Evolutionary conservation across 2,329 filamentous ascomycete species (phyloP).

Genomic region (Fusarium euwallaceae): DNA sequence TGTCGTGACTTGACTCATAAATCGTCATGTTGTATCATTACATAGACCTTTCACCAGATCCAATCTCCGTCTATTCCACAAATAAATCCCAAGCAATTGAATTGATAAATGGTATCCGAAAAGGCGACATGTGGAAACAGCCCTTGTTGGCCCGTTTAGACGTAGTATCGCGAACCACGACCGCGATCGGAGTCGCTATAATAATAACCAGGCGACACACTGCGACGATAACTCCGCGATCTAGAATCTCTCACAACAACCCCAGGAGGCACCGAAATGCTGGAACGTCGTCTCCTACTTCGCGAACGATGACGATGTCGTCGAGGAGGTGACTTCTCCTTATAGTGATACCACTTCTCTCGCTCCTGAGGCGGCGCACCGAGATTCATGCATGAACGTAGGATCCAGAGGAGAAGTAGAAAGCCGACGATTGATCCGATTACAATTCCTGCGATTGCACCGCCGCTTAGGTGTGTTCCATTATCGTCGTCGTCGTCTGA

Average conservation of each 20-base stretch:
- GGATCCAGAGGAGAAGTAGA: slow-evolving; percentile 61
- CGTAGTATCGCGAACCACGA: slow-evolving; percentile 32
- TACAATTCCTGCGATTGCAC: slow-evolving; percentile 66
- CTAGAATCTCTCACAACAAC: slow-evolving; percentile 38
- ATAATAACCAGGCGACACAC: slow-evolving; percentile 31
- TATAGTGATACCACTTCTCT: slow-evolving; percentile 51
- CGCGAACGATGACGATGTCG: slow-evolving; percentile 42
- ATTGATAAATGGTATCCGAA: background rate
- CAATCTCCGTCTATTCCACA: background rate
- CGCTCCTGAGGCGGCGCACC: slow-evolving; percentile 52
- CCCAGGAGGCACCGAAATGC: slow-evolving; percentile 43
- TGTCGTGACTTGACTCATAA: slow-evolving; percentile 25
- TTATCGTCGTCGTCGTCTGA: slow-evolving; percentile 29
- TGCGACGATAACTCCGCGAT: slow-evolving; percentile 36
- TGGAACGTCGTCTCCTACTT: slow-evolving; percentile 41
- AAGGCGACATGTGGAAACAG: background rate
- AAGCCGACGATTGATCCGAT: slow-evolving; percentile 62
- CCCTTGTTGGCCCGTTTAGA: slow-evolving; percentile 1
- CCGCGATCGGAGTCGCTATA: slow-evolving; percentile 34
- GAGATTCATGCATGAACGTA: slow-evolving; percentile 60
- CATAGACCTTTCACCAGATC: background rate
- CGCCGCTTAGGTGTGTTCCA: slow-evolving; percentile 54
- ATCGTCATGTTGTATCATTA: slow-evolving; percentile 13
- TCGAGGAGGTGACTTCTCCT: slow-evolving; percentile 38
- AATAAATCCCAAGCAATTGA: background rate